Evolutionary conservation across 345 rosid species (phyloP).

Genomic region (Linum tenue): DNA sequence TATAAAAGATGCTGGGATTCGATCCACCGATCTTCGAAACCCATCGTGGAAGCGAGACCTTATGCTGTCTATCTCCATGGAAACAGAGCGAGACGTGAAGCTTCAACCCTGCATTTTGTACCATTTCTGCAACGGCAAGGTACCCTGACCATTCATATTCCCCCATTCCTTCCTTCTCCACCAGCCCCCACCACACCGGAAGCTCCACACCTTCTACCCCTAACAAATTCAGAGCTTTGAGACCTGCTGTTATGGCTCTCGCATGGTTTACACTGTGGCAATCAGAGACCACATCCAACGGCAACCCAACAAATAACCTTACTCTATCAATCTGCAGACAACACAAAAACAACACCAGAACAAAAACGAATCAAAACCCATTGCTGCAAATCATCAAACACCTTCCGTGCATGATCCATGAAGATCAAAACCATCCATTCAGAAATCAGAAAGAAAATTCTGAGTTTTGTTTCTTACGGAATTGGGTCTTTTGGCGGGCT

Average conservation of each 20-base stretch:
- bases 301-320: conserved; percentile 72
- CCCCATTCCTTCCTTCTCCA: conserved; percentile 73
- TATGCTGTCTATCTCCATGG: conserved; percentile 39
- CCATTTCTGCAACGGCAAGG: conserved; percentile 72
- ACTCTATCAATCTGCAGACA: conserved; percentile 43
- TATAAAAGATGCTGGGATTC: conserved; percentile 41
- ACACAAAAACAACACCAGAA: background rate
- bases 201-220: conserved; percentile 90
- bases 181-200: conserved; percentile 90
- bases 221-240: conserved; percentile 73
- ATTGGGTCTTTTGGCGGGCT: conserved; percentile 26
- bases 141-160: conserved; percentile 80
- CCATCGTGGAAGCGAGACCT: conserved; percentile 70
- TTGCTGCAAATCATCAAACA: background rate
- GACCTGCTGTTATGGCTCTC: conserved; percentile 69
- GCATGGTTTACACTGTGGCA: conserved; percentile 51
- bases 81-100: conserved; percentile 72
- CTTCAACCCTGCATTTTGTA: conserved; percentile 60
- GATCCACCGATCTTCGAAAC: conserved; percentile 48
- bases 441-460: background rate
- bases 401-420: background rate
- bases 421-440: background rate
- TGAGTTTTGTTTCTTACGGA: conserved; percentile 33
- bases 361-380: background rate
- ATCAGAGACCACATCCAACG: conserved; percentile 64